A percentile compares a stretch with the other conserved stretches of the same genome.
Conservation (phyloP, 306 rosid genomes). For the Sphenostylis stenocarpa region DNA sequence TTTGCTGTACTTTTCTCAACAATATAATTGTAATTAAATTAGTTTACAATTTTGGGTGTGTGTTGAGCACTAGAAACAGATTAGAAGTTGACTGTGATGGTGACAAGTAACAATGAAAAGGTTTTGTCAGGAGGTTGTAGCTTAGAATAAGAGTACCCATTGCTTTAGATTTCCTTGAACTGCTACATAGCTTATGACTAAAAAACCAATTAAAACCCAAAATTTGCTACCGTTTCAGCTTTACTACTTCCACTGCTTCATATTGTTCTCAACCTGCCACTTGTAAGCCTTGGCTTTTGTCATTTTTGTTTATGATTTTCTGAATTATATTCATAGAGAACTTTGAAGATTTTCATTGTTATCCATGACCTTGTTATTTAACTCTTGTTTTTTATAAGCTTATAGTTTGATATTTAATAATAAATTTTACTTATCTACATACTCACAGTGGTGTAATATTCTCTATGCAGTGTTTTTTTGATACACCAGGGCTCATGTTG, state of each 20-base stretch:
- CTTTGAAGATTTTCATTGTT: not conserved
- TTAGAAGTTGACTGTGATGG: not conserved
- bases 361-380: not conserved
- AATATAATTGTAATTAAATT: not conserved
- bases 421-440: constrained; percentile 7
- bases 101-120: not conserved
- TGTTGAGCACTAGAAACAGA: not conserved
- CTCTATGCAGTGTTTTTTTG: constrained; percentile 86
- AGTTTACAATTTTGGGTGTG: not conserved
- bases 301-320: not conserved
- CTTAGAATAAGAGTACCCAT: not conserved
- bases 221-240: not conserved
- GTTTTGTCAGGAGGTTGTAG: not conserved
- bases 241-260: not conserved
- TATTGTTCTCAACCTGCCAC: not conserved
- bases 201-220: not conserved
- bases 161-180: not conserved
- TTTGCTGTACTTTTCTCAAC: not conserved
- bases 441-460: not conserved
- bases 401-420: not conserved
- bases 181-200: not conserved
- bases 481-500: constrained; percentile 85
- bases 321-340: not conserved
- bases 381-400: not conserved
- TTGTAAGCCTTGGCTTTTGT: not conserved